Evolutionary conservation across 1,284 basidiomycete species (phyloP), one percentile per base, ranked within the genome.

Genomic region (Cystobasidium pallidum): DNA sequence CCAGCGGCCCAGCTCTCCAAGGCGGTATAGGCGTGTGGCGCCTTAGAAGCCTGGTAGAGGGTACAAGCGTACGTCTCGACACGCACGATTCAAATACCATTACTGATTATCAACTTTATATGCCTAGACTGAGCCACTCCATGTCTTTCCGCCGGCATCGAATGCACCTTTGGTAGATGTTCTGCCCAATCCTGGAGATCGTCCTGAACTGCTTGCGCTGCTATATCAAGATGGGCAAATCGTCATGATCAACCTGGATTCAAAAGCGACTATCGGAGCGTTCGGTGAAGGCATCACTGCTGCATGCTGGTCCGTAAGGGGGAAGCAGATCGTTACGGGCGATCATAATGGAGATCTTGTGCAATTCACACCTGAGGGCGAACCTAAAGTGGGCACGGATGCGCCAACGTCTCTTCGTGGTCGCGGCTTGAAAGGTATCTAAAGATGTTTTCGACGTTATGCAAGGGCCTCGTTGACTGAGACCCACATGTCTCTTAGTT

Each of bases 261-360:
- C 64, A 15, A 61, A 68, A 30, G 10, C 57, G 2, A 54, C 62
- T 13, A 39, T 66, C 34, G 66, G 65, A 26, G 49, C 70, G 0
- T 52, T 67, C 47, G 59, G 47, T 2, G 67, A 75, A 21, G 55
- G 73, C 55, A 45, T 77, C 51, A 75, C 78, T 68, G 47, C 76
- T 72, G 81, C 82, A 1, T 82, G 82, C 75, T 86, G 85, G 85
- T 85, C 84, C 1, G 83, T 82, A 28, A 85, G 84, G 75, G 85
- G 85, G 52, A 86, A 86, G 79, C 85, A 86, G 76, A 78, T 86
- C n/a, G 83, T 83, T 2, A 77, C 84, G 3, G 85, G 85, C 15
- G 80, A 80, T 1, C 75, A 77, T 0, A 72, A 78, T 2, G 84
- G 85, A 28, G 78, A 78, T 49, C 76, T 86, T 30, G 78, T 80